Base-by-base conservation (phyloP, 1,284 basidiomycete genomes). In the Marasmius fiardii region DNA sequence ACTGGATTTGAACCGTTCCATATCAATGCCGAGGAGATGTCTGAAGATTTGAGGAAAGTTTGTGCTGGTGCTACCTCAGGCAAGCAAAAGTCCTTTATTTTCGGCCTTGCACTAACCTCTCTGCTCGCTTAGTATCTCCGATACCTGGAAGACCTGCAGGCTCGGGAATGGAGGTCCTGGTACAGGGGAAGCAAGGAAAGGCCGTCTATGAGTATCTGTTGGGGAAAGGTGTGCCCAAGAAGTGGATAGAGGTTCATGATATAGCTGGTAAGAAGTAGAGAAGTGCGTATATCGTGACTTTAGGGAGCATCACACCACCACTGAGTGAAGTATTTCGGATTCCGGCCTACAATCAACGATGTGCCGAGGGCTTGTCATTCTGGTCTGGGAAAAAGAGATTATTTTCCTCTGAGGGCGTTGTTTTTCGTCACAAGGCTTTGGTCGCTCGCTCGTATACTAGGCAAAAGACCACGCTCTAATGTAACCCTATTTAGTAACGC, bases 41-140 rank as follows among this genome's bases (percentile, higher is more conserved):
- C 88, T 1, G 92, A 94, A 44, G 90, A 92, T 56, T 72, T 95
- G 52, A 80, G 85, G 58, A 86, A 82, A 65, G 63, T 77, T 0
- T 95, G 92, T 63, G 92, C 92, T 1, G 84, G 87, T 43, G 80
- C 89, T 2, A 91, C 93, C 0, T 85, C 86, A 37, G 81, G 90
- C 90, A 21, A 10, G 52, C 35, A 14, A 23, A 16, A 14, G 21
- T 12, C 18, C 62, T 24, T 43, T 31, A 58, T 20, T 11, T 37
- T 45, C 7, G 18, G 55, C 6, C 34, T 50, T 37, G 43, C 37
- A 55, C 37, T 44, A 51, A 48, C 18, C 37, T 12, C 51, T 35
- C 37, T 47, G 23, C 34, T 48, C 53, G 41, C 54, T 2, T 50
- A 90, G 87, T 88, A 10, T 78, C 80, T 0, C 80, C 82, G 0